Evolutionary conservation across 2,329 filamentous ascomycete genomes (phyloP), one percentile per base, ranked within the genome.

Genomic region (Plenodomus biglobosus): DNA sequence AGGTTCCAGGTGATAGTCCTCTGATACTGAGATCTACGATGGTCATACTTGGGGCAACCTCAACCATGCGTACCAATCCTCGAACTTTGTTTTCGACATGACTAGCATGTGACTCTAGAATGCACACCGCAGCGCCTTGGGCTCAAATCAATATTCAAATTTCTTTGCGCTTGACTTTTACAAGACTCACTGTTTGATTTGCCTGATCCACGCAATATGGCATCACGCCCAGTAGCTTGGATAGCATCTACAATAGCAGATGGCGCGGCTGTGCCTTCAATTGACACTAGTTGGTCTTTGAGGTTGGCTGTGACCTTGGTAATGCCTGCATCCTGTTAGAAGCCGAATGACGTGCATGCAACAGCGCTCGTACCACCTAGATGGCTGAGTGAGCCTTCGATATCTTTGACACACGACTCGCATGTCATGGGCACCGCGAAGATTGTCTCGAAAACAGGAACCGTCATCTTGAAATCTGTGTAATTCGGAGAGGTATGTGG

Each of bases 341-440:
- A 37, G 50, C 47, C 47, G 46, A 47, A 60, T 61, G 61, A 58
- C 53, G 54, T 59, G 55, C 53, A 54, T 53, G 27, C n/a, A 48
- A 50, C 44, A 45, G 46, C 52, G 53, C 50, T 59, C 66, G 50
- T 76, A 85, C 83, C 84, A 65, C 84, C 79, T 37, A 97, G 76
- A 66, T 87, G 85, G 72, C 87, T 82, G 42, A 97, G 77, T 40
- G 90, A 85, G 55, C 83, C 82, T 65, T 90, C 90, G 70, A 99
- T 85, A 64, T 90, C 86, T 73, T 92, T 87, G 72, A 96, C 84
- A 77, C 94, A 97, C 67, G 82, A 79, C 64, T 95, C 87, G 77
- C 94, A 97, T 75, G 86, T 90, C 79, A 97, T 86, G 46, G 91
- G 92, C 61, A 97, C 94, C 56, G 92, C 91, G 73, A 97, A 97